Base-by-base conservation (phyloP, 192 early-diverging fungal species). In the Pilobolus umbonatus region DNA sequence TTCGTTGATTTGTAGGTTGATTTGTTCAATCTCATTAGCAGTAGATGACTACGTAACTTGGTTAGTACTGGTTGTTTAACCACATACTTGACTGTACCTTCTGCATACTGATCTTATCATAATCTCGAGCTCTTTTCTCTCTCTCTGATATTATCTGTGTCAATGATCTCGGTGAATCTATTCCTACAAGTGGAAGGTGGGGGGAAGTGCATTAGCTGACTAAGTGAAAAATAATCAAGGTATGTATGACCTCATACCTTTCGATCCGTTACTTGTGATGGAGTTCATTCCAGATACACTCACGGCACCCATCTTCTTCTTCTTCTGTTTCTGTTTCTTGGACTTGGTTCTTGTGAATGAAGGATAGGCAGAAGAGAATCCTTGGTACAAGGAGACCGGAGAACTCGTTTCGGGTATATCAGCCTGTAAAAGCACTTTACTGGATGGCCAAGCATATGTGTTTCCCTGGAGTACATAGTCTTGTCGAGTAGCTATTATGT, bases 371-470 rank as follows among this genome's bases (percentile, higher is more conserved):
- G 75, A 73, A 21, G 75, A 71, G 47, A 77, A 83, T 4, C 81
- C 76, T 54, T 80, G 76, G 43, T 80, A 79, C 24, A 83, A 51
- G 6, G 81, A 83, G 8, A 83, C 67, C 5, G 75, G 65, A 10
- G 75, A 65, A 14, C 51, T 72, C 12, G 81, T 67, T 34, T 78
- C 81, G 21, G 81, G 81, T 44, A 83, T 78, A 14, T 80, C 81
- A 15, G 70, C 66, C 5, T 61, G 34, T 17, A 79, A 40, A 5
- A 80, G 47, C 22, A 68, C 62, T 21, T 71, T 65, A 12, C 73
- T 73, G 0, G 66, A 63, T 2, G 71, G 65, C 56, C 64, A 65
- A 10, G 64, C 38, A 43, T 58, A 58, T n/a, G 17, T 28, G 15
- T 9, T 36, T 11, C 39, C 49, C 26, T 62, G 61, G 3, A 62